Percentiles rank a stretch among this genome's conserved stretches.
Evolutionary conservation across 2,329 filamentous ascomycete genomes (phyloP).

Genomic region (Pseudocercospora fijiensis): DNA sequence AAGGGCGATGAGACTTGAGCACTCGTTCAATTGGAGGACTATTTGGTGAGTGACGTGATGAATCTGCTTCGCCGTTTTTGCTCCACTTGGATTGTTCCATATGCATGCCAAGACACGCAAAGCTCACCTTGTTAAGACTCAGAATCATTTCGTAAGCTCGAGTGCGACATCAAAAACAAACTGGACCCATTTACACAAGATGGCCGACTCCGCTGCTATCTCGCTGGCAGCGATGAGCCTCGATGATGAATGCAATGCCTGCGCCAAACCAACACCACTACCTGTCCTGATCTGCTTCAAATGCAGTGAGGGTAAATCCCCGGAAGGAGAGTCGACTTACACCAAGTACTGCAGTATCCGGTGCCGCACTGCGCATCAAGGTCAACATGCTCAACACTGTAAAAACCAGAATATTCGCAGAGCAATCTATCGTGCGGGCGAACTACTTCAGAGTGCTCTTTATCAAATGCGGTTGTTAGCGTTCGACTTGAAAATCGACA

Average conservation of each 20-base stretch:
- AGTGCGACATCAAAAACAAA: too few species aligned
- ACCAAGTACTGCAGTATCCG: slow-evolving; percentile 13
- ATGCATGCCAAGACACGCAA: neutral
- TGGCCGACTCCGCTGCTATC: neutral
- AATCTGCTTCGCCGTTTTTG: neutral
- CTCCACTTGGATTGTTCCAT: neutral
- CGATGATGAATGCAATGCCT: neutral
- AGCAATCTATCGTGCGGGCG: slow-evolving; percentile 24
- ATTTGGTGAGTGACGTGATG: neutral
- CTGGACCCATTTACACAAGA: neutral
- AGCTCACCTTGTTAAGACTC: neutral
- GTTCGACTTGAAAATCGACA: slow-evolving; percentile 13
- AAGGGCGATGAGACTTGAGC: too few species aligned
- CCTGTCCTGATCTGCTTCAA: slow-evolving; percentile 13
- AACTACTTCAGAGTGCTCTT: slow-evolving; percentile 23
- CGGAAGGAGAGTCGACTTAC: neutral
- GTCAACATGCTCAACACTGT: slow-evolving; percentile 1
- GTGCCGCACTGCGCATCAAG: slow-evolving; percentile 1
- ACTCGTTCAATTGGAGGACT: neutral
- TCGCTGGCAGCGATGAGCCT: neutral
- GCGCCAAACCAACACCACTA: neutral
- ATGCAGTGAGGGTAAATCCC: slow-evolving; percentile 9
- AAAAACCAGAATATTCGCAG: slow-evolving; percentile 12
- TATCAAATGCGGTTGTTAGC: slow-evolving; percentile 13
- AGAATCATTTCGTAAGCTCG: too few species aligned